phyloP scores from a whole-genome alignment of 352 stramenopile genomes.

The Globisporangium lucens region DNA sequence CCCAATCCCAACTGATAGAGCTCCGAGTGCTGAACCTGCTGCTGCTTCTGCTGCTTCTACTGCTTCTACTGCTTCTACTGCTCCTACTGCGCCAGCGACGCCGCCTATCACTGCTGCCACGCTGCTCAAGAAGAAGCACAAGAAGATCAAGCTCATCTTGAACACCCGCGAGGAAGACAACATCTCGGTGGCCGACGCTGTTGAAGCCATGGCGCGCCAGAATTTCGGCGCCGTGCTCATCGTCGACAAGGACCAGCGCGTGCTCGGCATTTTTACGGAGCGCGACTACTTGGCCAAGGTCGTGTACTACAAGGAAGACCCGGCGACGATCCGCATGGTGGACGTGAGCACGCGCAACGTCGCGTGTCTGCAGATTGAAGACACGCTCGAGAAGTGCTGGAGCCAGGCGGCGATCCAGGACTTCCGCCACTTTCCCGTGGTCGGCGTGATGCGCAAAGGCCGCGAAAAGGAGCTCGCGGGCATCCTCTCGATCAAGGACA shows the following conservation, averaged over 20 bases:
- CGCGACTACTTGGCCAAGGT: slow-evolving; percentile 84
- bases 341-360: slow-evolving; percentile 59
- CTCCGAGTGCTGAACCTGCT: slow-evolving; percentile 5
- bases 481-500: slow-evolving; percentile 84
- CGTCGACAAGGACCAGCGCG: slow-evolving; percentile 80
- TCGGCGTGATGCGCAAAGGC: slow-evolving; percentile 68
- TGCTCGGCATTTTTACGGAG: slow-evolving; percentile 84
- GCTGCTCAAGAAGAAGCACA: slow-evolving; percentile 83
- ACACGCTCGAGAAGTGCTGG: slow-evolving; percentile 80
- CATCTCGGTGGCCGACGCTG: slow-evolving; percentile 65
- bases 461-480: slow-evolving; percentile 79
- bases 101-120: slow-evolving; percentile 28
- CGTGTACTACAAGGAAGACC: slow-evolving; percentile 65
- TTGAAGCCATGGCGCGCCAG: slow-evolving; percentile 72
- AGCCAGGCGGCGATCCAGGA: slow-evolving; percentile 57
- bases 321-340: slow-evolving; percentile 45
- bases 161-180: slow-evolving; percentile 82
- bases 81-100: slow-evolving; percentile 6
- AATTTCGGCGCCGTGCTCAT: slow-evolving; percentile 83
- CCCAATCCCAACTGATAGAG: not conserved
- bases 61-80: not conserved
- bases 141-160: slow-evolving; percentile 75
- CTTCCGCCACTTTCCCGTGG: slow-evolving; percentile 82
- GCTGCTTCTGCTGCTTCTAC: not conserved
- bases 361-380: slow-evolving; percentile 68